These are phyloP conservation scores for Lepiota brunneoincarnata DNA, from an alignment of 768 basidiomycete species.

Conservation along the genomic window DNA sequence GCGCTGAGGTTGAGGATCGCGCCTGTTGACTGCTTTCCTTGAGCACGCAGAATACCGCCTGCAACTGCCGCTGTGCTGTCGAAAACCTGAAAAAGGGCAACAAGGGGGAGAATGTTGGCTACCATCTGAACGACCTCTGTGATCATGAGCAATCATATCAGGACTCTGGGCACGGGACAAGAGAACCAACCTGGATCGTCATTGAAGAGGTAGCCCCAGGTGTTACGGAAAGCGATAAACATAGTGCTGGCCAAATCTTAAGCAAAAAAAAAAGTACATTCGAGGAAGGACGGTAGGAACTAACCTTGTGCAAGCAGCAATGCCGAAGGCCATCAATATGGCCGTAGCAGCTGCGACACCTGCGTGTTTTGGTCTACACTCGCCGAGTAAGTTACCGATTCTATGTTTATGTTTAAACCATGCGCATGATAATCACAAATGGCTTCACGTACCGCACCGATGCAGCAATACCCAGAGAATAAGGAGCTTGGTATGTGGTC, in stretches of 20 bases:
- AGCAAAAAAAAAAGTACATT: neutral
- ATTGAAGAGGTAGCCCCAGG: slow-evolving; percentile 78
- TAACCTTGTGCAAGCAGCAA: slow-evolving; percentile 70
- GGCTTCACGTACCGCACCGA: slow-evolving; percentile 67
- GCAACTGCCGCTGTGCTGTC: slow-evolving; percentile 72
- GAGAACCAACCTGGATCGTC: slow-evolving; percentile 47
- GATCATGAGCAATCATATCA: neutral
- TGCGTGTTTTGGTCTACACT: slow-evolving; percentile 72
- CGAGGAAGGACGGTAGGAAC: slow-evolving; percentile 9
- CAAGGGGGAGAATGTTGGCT: slow-evolving; percentile 68
- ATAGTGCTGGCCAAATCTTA: slow-evolving; percentile 36
- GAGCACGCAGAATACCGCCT: slow-evolving; percentile 77
- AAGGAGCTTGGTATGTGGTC: slow-evolving; percentile 81
- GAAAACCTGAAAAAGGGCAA: slow-evolving; percentile 82
- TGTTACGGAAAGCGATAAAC: slow-evolving; percentile 60
- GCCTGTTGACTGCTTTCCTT: slow-evolving; percentile 78
- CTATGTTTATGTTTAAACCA: slow-evolving; percentile 30
- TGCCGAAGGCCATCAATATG: slow-evolving; percentile 59
- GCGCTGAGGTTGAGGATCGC: slow-evolving; percentile 78
- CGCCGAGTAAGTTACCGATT: slow-evolving; percentile 87
- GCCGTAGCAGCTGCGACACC: slow-evolving; percentile 62
- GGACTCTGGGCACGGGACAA: neutral
- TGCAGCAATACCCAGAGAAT: slow-evolving; percentile 75
- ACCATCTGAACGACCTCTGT: slow-evolving; percentile 58
- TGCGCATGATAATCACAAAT: neutral